Conservation (phyloP, 2,329 filamentous ascomycete genomes). For the Botrytis byssoidea region DNA sequence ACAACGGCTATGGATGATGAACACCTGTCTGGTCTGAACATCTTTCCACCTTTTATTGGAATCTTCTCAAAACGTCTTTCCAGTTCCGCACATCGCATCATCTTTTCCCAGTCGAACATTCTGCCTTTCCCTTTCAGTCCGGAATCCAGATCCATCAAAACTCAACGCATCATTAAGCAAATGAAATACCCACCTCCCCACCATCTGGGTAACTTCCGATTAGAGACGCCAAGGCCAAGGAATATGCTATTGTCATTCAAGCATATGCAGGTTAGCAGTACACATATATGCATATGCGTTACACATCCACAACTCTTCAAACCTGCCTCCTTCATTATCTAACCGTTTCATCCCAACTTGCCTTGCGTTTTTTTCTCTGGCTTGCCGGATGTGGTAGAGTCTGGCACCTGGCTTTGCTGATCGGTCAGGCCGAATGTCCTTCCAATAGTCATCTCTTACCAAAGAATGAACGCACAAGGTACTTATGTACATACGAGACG, state of each 20-base stretch:
- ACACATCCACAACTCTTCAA: background rate
- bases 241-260: slow-evolving; percentile 8
- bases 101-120: background rate
- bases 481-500: background rate
- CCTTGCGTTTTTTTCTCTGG: background rate
- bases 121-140: too few relatives aligned
- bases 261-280: slow-evolving; percentile 12
- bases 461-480: slow-evolving; percentile 9
- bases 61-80: background rate
- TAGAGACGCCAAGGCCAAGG: background rate
- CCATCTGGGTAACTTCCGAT: slow-evolving; percentile 2
- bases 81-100: background rate
- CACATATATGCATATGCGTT: slow-evolving; percentile 4
- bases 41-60: background rate
- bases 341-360: background rate
- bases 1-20: slow-evolving; percentile 1
- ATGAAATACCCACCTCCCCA: background rate
- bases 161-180: background rate
- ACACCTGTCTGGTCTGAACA: background rate
- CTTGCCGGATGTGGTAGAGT: background rate
- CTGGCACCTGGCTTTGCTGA: background rate
- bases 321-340: slow-evolving; percentile 2
- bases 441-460: slow-evolving; percentile 9
- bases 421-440: background rate
- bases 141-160: background rate